Conservation (phyloP, 768 basidiomycete species). For the Lyophyllum shimeji region DNA sequence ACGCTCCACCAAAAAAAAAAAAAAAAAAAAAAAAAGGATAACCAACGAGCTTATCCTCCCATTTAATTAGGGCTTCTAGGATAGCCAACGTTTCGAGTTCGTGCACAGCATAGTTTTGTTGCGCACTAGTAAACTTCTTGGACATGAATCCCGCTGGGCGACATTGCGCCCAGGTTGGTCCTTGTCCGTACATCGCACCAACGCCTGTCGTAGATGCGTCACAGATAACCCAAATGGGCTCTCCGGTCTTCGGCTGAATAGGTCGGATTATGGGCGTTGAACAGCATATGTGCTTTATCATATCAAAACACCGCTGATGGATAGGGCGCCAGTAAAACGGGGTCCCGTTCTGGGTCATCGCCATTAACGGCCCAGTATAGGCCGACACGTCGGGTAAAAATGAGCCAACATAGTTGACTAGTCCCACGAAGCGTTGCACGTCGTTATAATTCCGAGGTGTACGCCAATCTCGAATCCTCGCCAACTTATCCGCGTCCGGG, state of each 20-base stretch:
- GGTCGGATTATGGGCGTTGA: background rate
- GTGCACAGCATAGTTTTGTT: too few relatives aligned
- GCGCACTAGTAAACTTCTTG: too few relatives aligned
- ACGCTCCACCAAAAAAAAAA: too few relatives aligned
- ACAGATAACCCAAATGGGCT: conserved; percentile 8
- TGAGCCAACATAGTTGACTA: conserved; percentile 25
- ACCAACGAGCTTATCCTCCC: too few relatives aligned
- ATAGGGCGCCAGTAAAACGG: background rate
- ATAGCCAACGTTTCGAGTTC: too few relatives aligned
- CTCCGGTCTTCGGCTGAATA: background rate
- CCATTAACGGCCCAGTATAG: conserved; percentile 1
- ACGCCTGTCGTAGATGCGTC: conserved; percentile 16
- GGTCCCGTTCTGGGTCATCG: background rate
- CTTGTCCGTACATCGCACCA: conserved; percentile 2
- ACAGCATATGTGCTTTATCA: conserved; percentile 7
- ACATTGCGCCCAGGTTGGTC: conserved; percentile 1
- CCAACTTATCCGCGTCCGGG: conserved; percentile 27
- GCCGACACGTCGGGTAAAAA: conserved; percentile 5
- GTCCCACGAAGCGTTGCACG: too few relatives aligned
- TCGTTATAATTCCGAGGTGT: conserved; percentile 17
- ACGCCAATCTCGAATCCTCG: background rate
- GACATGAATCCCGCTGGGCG: too few relatives aligned
- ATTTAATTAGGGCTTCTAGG: too few relatives aligned
- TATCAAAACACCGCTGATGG: conserved; percentile 1
- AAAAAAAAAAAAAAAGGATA: too few relatives aligned